A percentile compares a stretch with the other conserved stretches of the same genome.
phyloP scores from a whole-genome alignment of 176 grass and related monocot genomes.

The Zea mays region DNA sequence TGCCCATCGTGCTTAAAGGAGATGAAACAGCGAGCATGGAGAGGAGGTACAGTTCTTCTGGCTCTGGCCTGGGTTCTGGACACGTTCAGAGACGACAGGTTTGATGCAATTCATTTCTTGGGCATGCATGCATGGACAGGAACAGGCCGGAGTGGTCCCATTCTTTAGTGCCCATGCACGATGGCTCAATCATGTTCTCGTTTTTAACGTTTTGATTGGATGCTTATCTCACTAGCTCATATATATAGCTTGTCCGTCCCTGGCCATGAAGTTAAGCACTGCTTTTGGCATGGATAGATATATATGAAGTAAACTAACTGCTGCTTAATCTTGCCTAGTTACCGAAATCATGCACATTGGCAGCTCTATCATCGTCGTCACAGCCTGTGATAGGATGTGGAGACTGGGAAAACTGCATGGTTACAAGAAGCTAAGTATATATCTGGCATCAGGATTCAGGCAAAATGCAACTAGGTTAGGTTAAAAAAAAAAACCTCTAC shows the following conservation, averaged over 20 bases:
- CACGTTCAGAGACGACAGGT: conserved; percentile 16
- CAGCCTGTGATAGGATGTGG: not conserved
- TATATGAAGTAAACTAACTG: not conserved
- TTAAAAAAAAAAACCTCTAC: not conserved
- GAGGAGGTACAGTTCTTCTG: not conserved
- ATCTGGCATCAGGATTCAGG: not conserved
- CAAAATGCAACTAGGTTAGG: not conserved
- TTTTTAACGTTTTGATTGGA: not conserved
- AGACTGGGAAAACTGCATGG: no score
- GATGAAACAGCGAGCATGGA: not conserved
- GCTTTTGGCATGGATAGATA: not conserved
- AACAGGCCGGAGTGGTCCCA: not conserved
- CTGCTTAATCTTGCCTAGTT: not conserved
- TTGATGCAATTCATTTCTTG: not conserved
- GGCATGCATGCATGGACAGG: not conserved
- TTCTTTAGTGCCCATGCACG: not conserved
- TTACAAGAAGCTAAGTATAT: no score
- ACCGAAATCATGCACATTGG: not conserved
- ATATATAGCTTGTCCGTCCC: not conserved
- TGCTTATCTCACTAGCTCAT: no score
- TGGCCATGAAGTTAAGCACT: not conserved
- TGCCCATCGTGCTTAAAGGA: conserved; percentile 20
- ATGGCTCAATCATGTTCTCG: not conserved
- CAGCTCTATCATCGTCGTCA: not conserved
- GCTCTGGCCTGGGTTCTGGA: not conserved